Conservation (phyloP, 306 rosid species). For the Hylodesmum podocarpum region DNA sequence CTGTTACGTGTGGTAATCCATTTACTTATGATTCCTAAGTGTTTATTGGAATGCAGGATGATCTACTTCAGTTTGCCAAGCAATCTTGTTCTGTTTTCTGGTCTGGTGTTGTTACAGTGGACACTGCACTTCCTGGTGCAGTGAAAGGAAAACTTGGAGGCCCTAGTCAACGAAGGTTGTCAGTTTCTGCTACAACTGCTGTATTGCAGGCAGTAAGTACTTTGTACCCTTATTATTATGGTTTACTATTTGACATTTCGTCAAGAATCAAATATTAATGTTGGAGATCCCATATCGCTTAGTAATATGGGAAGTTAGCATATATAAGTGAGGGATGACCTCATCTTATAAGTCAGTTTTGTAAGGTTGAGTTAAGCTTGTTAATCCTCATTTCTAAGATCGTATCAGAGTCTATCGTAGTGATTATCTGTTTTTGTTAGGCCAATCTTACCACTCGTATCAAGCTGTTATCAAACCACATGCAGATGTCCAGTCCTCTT, state of each 20-base stretch:
- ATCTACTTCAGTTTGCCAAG: constrained; percentile 66
- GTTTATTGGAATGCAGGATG: constrained; percentile 59
- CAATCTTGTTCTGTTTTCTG: constrained; percentile 73
- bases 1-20: constrained; percentile 15
- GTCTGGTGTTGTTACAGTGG: constrained; percentile 46
- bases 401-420: too few species aligned
- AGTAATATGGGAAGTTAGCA: too few species aligned
- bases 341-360: too few species aligned
- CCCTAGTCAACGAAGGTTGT: constrained; percentile 90
- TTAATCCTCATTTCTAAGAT: too few species aligned
- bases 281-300: too few species aligned
- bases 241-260: constrained; percentile 21
- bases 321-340: too few species aligned
- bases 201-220: constrained; percentile 80
- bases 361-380: too few species aligned
- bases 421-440: too few species aligned
- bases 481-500: too few species aligned
- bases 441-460: too few species aligned
- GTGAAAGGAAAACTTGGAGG: constrained; percentile 98
- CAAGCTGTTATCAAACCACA: too few species aligned
- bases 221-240: constrained; percentile 27
- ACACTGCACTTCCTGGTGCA: constrained; percentile 62
- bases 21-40: constrained; percentile 26
- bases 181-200: constrained; percentile 61
- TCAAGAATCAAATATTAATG: constrained; percentile 11